Base-by-base conservation (phyloP, 2,329 filamentous ascomycete species). In the Drechmeria coniospora region DNA sequence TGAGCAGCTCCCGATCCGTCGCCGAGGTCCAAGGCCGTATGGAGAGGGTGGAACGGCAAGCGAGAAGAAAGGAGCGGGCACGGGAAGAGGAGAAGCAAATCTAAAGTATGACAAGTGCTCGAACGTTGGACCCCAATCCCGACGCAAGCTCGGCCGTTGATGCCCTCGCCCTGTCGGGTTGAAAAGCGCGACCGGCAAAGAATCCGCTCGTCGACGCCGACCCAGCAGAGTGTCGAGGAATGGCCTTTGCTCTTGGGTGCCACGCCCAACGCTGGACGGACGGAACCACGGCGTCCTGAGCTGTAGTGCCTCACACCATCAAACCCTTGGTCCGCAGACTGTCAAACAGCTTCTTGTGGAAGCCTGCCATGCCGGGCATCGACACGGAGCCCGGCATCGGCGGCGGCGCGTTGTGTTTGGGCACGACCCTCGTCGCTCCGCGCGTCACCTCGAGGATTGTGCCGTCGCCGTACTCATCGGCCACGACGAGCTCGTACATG, bases 1-100 rank as follows among this genome's bases (percentile, higher is more conserved):
- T 92, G 26, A 65, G 66, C 8, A 71, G 70, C 39, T 76, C 76
- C 0, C 68, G 73, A 39, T 66, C 68, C 32, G 75, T 83, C 56
- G 77, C 76, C 14, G 71, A 77, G 28, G 72, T 77, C 45, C 79
- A 92, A 51, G 63, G 68, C 19, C 61, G 78, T 27, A 50, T 86
- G 9, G 67, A 69, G 49, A 58, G 62, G 34, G 65, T 72, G 6
- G 81, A 90, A 53, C 64, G 69, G 30, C 59, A 60, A 7, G 59
- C 87, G 3, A 63, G 71, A 45, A 65, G 78, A 42, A 59, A 60
- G 27, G 79, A 84, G 50, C 64, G 59, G 41, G 65, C 58, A 41
- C 59, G 58, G 36, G 65, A 69, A 35, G 62, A 61, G 33, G 63
- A 59, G 31, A 54, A 54, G 29, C 47, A 49, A 31, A 44, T 42